Evolutionary conservation across 768 basidiomycete genomes (phyloP), one percentile per base, ranked within the genome.

Genomic region (Lentinus tigrinus): DNA sequence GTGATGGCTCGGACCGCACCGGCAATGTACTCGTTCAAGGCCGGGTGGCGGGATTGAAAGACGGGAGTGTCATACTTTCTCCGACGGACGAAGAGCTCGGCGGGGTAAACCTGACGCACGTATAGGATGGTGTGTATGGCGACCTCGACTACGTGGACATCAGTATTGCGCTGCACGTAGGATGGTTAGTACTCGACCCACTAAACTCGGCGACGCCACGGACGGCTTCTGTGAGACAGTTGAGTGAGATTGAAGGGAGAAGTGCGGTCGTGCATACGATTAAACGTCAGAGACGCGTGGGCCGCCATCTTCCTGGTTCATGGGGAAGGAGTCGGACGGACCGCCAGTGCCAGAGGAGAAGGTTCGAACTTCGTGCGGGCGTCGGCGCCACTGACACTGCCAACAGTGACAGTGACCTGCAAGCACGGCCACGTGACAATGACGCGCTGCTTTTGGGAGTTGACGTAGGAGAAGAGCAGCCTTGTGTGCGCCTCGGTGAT

Each of bases 111-210:
- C 63, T 91, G 88, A 19, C 96, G 87, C 27, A 94, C 85, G 67
- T 92, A 97, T 5, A 98, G 81, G 60, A 98, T 93, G 3, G 88
- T 88, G 68, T 98, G 95, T 58, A 97, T 87, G 10, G 92, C 91
- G 28, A 95, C 91, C 69, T 98, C 96, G 64, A 98, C 96, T 98
- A 54, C 11, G 31, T 36, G 40, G 42, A 44, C 23, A 38, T 34
- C 23, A 43, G 27, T 61, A n/a, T 48, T 16, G 31, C 11, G 27
- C 36, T 17, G 14, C 10, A 19, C 14, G 31, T 31, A 17, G 14
- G 39, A 27, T 24, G n/a, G 27, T 31, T 27, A 26, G 48, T 37
- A 50, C 23, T 46, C 13, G 26, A 72, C 85, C 65, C 63, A 90
- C 89, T 84, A 74, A 91, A 91, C 67, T 90, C 88, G 44, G 82